Percentiles rank a stretch among this genome's conserved stretches.
phyloP scores from a whole-genome alignment of 768 basidiomycete species.

The Trametes gibbosa region DNA sequence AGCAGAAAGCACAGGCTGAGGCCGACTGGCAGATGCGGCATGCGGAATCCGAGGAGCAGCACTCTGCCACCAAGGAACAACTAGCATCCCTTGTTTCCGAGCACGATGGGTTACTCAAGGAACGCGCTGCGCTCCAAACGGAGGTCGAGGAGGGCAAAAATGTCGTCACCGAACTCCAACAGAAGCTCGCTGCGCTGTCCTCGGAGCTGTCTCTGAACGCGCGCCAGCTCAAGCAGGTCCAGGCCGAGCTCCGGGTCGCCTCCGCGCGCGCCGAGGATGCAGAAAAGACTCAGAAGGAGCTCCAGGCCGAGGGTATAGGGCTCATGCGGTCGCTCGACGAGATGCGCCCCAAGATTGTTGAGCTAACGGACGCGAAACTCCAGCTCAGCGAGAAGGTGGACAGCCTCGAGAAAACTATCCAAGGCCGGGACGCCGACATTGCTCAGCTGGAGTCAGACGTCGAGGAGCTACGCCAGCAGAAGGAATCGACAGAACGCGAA shows the following conservation, averaged over 20 bases:
- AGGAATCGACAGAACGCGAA: slow-evolving; percentile 44
- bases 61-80: slow-evolving; percentile 40
- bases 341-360: slow-evolving; percentile 82
- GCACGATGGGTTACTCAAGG: slow-evolving; percentile 45
- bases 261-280: slow-evolving; percentile 71
- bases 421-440: slow-evolving; percentile 55
- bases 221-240: slow-evolving; percentile 56
- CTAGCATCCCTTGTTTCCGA: slow-evolving; percentile 45
- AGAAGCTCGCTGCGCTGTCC: slow-evolving; percentile 54
- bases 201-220: slow-evolving; percentile 51
- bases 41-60: slow-evolving; percentile 43
- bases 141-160: slow-evolving; percentile 46
- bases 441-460: slow-evolving; percentile 59
- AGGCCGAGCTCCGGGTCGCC: slow-evolving; percentile 64
- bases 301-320: slow-evolving; percentile 75
- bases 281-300: slow-evolving; percentile 64
- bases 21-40: slow-evolving; percentile 48
- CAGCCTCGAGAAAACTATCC: slow-evolving; percentile 50
- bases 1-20: slow-evolving; percentile 41
- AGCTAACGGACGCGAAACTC: slow-evolving; percentile 70
- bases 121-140: slow-evolving; percentile 48
- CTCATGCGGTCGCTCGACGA: slow-evolving; percentile 82
- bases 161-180: slow-evolving; percentile 51
- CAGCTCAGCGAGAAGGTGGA: slow-evolving; percentile 66
- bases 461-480: slow-evolving; percentile 51